phyloP scores from a whole-genome alignment of 2,329 filamentous ascomycete species.

The Graphilbum ipis-grandicollis region DNA sequence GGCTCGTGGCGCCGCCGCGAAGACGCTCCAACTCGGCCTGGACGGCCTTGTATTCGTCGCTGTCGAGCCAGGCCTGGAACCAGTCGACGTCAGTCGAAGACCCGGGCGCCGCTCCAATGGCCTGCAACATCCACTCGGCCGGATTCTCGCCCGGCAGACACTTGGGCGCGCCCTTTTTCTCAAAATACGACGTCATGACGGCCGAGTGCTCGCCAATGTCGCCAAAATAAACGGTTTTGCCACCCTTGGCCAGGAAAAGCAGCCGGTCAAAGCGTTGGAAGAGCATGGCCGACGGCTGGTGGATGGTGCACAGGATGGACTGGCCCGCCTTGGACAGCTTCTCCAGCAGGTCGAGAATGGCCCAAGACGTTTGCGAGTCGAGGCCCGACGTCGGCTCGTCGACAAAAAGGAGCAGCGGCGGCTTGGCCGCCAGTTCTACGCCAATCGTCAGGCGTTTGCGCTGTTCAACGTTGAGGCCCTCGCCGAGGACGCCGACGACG shows the following conservation, averaged over 20 bases:
- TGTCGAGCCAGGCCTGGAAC: conserved; percentile 42
- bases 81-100: conserved; percentile 45
- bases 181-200: conserved; percentile 57
- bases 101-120: conserved; percentile 45
- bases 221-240: conserved; percentile 65
- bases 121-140: conserved; percentile 61
- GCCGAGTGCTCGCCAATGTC: conserved; percentile 51
- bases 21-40: conserved; percentile 40
- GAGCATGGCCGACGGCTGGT: conserved; percentile 83
- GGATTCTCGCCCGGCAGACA: conserved; percentile 58
- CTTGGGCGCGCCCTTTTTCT: conserved; percentile 45
- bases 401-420: conserved; percentile 73
- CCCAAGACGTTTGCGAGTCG: conserved; percentile 85
- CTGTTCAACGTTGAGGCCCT: conserved; percentile 59
- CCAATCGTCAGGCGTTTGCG: conserved; percentile 66
- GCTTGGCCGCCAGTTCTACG: conserved; percentile 88
- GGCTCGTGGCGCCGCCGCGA: not conserved
- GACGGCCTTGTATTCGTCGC: conserved; percentile 35
- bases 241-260: conserved; percentile 61
- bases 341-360: conserved; percentile 70
- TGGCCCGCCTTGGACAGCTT: conserved; percentile 79
- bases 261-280: conserved; percentile 81
- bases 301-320: conserved; percentile 90
- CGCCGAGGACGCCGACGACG: conserved; percentile 74
- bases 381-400: conserved; percentile 91